Percentiles rank a stretch among this genome's conserved stretches.
These are phyloP conservation scores for Solanum rostratum DNA, from an alignment of 257 asterid genomes.

Conservation along the genomic window DNA sequence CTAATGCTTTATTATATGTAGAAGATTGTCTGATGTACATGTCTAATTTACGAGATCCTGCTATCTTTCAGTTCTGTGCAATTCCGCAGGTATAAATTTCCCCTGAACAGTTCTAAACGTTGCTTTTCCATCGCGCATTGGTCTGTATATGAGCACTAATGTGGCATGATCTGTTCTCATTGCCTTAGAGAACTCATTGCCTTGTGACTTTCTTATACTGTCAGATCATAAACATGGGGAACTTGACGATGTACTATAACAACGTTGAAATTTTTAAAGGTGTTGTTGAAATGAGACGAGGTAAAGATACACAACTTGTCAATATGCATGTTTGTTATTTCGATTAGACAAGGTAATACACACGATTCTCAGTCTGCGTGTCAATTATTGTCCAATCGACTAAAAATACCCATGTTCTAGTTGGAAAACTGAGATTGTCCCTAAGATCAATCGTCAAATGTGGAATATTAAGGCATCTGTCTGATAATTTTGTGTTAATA, in stretches of 20 bases:
- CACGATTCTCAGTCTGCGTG: too few species aligned
- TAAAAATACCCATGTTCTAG: neutral
- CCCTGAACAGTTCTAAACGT: neutral
- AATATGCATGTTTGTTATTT: neutral
- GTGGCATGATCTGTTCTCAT: neutral
- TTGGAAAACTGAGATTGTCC: too few species aligned
- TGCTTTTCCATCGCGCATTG: neutral
- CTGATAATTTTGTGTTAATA: too few species aligned
- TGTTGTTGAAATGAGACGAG: conserved; percentile 93
- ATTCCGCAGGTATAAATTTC: conserved; percentile 66
- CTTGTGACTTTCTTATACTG: neutral
- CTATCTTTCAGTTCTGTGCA: conserved; percentile 89
- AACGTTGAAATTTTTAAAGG: conserved; percentile 80
- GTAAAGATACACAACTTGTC: conserved; percentile 19
- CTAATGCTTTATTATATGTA: conserved; percentile 64
- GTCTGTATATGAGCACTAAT: neutral
- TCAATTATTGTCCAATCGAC: too few species aligned
- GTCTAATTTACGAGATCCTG: conserved; percentile 61
- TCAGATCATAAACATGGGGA: conserved; percentile 93
- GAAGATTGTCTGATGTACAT: conserved; percentile 68
- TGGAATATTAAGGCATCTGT: too few species aligned
- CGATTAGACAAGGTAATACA: too few species aligned
- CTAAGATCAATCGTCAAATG: too few species aligned
- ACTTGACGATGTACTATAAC: conserved; percentile 80
- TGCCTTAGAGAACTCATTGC: neutral